Base-by-base conservation (phyloP, 345 rosid genomes). In the Streptanthus diversifolius region DNA sequence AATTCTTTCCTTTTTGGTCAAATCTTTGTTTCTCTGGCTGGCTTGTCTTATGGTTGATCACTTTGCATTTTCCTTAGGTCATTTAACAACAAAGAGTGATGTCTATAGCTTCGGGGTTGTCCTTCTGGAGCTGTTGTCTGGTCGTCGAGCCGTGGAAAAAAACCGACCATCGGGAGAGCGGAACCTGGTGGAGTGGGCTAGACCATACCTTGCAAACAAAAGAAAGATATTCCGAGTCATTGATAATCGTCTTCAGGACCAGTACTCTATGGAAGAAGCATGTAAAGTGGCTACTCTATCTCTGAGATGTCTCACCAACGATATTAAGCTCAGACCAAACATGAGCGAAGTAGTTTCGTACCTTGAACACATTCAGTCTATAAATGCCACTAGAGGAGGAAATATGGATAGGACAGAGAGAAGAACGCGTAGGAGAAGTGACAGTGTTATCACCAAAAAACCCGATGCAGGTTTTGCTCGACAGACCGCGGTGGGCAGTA, bases 101-200 rank as follows among this genome's bases (percentile, higher is more conserved):
- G 98, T 93, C 29, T 93, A 89, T 76, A 93, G 98, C 82, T 93
- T 89, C 3, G 98, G 97, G 5, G 98, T 93, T 51, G 97, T 93
- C 22, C 85, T 93, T 54, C 90, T 93, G 3, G 97, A 93, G 88
- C 85, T 93, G 77, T 71, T 93, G 72, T 91, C 93, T 29, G 98
- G 97, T 64, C 81, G 97, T 76, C 86, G 97, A 84, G 90, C 98
- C n/a, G 84, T 93, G 88, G 98, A 91, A 80, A 93, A 89, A 82
- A 93, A 88, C 61, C 88, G 96, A 3, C 97, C 97, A 1, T 88
- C 86, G 0, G 95, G 93, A 47, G 97, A 91, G 71, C 85, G 90
- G 53, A 93, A 91, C 78, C 93, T 93, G 3, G 97, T 93, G 49
- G 76, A 87, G 25, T 91, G 98, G 98, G 97, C 98, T 18, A 84